A percentile compares a stretch with the other conserved stretches of the same genome.
Conservation (phyloP, 2,329 filamentous ascomycete species). For the Aureobasidium musti region DNA sequence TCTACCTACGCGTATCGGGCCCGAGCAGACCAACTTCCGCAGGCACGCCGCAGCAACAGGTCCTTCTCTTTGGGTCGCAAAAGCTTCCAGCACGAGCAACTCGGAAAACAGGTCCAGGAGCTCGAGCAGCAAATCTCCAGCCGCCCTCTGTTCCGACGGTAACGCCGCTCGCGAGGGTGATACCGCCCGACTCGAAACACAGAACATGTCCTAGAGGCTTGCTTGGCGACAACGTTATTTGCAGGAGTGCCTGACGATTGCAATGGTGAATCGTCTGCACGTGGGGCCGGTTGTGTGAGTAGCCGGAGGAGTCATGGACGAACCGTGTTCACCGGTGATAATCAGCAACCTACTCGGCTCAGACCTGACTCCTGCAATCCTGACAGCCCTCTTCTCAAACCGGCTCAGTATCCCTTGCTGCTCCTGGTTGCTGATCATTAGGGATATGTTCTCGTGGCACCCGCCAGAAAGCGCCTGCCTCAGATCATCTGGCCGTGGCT, state of each 20-base stretch:
- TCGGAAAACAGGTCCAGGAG: constrained; percentile 16
- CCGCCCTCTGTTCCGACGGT: constrained; percentile 22
- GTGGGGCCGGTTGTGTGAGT: constrained; percentile 24
- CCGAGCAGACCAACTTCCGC: constrained; percentile 26
- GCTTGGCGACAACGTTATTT: constrained; percentile 11
- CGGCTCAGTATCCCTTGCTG: not conserved
- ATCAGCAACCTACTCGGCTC: constrained; percentile 7
- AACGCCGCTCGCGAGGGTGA: constrained; percentile 7
- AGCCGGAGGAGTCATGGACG: constrained; percentile 14
- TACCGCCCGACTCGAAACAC: constrained; percentile 24
- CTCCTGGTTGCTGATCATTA: constrained; percentile 28
- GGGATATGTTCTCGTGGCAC: constrained; percentile 17
- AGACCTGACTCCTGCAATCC: constrained; percentile 23
- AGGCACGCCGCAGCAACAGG: constrained; percentile 21
- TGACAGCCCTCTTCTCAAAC: constrained; percentile 21
- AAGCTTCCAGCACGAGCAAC: constrained; percentile 26
- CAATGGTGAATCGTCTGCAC: constrained; percentile 20
- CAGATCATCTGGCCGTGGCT: constrained; percentile 10
- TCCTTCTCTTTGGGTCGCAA: constrained; percentile 15
- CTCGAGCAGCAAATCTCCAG: constrained; percentile 26
- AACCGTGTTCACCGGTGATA: constrained; percentile 19
- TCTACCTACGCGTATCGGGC: constrained; percentile 20
- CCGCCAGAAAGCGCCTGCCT: constrained; percentile 19
- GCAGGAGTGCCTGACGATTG: constrained; percentile 17
- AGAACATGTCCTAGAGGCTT: not conserved